Conservation (phyloP, 495 filamentous ascomycete species). For the Talaromyces trachyspermus region DNA sequence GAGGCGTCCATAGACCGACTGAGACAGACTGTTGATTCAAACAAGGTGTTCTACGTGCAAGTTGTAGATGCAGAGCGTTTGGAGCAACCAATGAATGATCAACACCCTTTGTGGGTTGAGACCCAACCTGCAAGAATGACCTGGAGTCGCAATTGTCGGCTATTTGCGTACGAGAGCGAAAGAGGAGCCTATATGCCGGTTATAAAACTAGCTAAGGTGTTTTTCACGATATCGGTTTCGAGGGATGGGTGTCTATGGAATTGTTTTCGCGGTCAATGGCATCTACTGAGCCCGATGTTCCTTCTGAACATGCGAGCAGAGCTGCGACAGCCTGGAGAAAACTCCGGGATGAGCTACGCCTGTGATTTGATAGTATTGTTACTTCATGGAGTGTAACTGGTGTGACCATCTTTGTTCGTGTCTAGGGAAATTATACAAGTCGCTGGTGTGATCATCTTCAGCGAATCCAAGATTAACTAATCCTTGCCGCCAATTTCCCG, state of each 20-base stretch:
- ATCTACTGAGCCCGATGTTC: conserved; percentile 45
- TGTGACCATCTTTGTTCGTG: no score
- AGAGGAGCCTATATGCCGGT: conserved; percentile 66
- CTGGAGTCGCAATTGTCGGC: conserved; percentile 70
- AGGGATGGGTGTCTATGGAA: conserved; percentile 72
- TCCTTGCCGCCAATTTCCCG: neutral
- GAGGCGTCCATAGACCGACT: conserved; percentile 50
- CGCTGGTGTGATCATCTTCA: neutral
- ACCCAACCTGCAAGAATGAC: conserved; percentile 65
- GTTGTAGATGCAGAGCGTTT: conserved; percentile 69
- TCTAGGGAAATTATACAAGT: neutral
- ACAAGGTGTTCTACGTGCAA: conserved; percentile 75
- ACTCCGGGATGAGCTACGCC: conserved; percentile 14
- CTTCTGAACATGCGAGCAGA: conserved; percentile 55
- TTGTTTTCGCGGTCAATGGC: conserved; percentile 63
- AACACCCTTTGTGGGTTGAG: conserved; percentile 55
- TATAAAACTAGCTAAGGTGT: conserved; percentile 28
- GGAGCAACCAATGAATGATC: conserved; percentile 46
- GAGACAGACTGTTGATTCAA: conserved; percentile 47
- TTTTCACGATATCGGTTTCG: conserved; percentile 53
- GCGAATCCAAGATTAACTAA: neutral
- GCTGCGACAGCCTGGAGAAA: conserved; percentile 58
- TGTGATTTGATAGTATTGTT: no score
- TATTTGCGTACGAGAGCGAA: conserved; percentile 68
- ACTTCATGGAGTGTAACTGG: no score